Conservation (phyloP, 176 grass and related monocot species). For the Puya raimondii region DNA sequence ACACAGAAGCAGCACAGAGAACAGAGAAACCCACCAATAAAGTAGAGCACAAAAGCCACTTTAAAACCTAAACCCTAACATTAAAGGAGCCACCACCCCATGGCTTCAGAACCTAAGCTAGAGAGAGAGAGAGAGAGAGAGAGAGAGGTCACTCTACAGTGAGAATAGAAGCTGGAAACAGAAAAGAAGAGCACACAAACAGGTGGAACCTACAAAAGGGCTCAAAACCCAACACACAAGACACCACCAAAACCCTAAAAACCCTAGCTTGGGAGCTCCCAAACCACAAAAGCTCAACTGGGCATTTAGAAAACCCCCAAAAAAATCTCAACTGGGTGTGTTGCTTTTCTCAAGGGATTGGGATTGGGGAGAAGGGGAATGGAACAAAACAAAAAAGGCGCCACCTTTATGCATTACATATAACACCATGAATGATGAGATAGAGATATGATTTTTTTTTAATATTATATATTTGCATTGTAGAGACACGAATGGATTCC, state of each 20-base stretch:
- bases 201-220: slow-evolving; percentile 6
- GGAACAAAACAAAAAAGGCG: slow-evolving; percentile 15
- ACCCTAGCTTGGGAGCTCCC: slow-evolving; percentile 9
- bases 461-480: neutral
- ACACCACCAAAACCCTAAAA: slow-evolving; percentile 10
- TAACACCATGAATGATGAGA: slow-evolving; percentile 16
- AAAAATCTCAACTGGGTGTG: slow-evolving; percentile 1
- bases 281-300: slow-evolving; percentile 10
- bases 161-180: slow-evolving; percentile 26
- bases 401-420: slow-evolving; percentile 27
- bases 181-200: slow-evolving; percentile 18
- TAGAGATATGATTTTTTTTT: slow-evolving; percentile 10
- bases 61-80: slow-evolving; percentile 14
- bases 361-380: neutral
- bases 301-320: slow-evolving; percentile 1
- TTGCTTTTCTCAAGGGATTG: slow-evolving; percentile 2
- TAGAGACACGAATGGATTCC: slow-evolving; percentile 15
- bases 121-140: slow-evolving; percentile 13
- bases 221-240: slow-evolving; percentile 10
- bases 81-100: slow-evolving; percentile 12
- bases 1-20: slow-evolving; percentile 1
- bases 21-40: slow-evolving; percentile 1
- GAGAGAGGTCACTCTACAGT: neutral
- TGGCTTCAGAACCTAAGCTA: neutral
- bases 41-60: slow-evolving; percentile 15